Base-by-base conservation (phyloP, 164 flowering plant genomes). In the Dillenia turbinata region DNA sequence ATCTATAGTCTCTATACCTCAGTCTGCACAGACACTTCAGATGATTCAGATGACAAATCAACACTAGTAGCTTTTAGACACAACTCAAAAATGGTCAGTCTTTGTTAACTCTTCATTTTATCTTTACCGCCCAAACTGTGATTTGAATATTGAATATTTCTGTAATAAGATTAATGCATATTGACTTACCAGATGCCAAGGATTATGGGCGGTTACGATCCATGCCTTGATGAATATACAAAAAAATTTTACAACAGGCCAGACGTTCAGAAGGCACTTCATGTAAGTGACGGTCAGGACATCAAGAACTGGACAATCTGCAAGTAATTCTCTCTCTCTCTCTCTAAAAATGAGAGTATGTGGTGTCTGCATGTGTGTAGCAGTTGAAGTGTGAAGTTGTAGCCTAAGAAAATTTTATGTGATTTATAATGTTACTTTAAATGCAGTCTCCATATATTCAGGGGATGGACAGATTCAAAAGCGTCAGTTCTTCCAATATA, bases 201-300 rank as follows among this genome's bases (percentile, higher is more conserved):
- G 70, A 65, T 88, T 12, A 70, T 87, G 85, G 95, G 93, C 47
- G 97, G 99, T 12, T 95, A 83, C 61, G 97, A 95, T 64, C 99
- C 99, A 2, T 95, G 99, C 71, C 75, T 90, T 2, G 97, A 95
- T 59, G 62, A 74, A 8, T 84, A 95, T 52, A 89, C 97, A 2
- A 73, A 64, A 54, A 47, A 59, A 24, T 95, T 79, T 79, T 95
- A 95, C 75, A 92, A 87, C 71, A 83, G 84, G 68, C 69, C 69
- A 11, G 96, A 95, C 53, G 96, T 95, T 59, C 99, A 95, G 61
- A 85, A 78, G 69, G 94, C 97, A 10, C 90, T 95, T 40, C 97
- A 95, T 77, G 99, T 80, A 14, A 80, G 82, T 69, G 81, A 86
- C 70, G 97, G 92, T 52, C 58, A 46, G 26, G 62, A 59, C 10